Percentiles rank a stretch among this genome's conserved stretches.
phyloP scores from a whole-genome alignment of 1,139 yeast genomes.

The Petasospora rhodanensis region DNA sequence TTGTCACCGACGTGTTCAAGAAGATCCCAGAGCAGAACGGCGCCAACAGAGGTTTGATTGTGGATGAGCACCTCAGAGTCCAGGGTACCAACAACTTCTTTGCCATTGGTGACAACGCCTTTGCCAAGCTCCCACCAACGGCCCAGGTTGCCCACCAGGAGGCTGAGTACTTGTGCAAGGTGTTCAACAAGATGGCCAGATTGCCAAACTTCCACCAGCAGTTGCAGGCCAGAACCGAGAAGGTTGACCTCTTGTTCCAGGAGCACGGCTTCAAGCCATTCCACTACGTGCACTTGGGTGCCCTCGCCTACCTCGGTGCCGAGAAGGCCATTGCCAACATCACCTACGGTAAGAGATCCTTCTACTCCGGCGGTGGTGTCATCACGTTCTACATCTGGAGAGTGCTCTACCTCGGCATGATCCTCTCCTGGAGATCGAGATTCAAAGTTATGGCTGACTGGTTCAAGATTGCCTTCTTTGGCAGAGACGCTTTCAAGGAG shows the following conservation, averaged over 20 bases:
- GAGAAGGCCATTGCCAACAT: constrained; percentile 95
- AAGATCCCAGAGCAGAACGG: constrained; percentile 80
- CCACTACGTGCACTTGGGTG: constrained; percentile 66
- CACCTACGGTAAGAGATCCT: constrained; percentile 84
- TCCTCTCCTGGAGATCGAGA: constrained; percentile 84
- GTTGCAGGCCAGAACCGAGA: constrained; percentile 32
- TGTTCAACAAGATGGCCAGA: constrained; percentile 70
- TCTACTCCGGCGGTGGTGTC: constrained; percentile 84
- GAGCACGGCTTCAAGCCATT: constrained; percentile 52
- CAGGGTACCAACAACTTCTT: constrained; percentile 79
- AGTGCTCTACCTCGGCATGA: constrained; percentile 86
- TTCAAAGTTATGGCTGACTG: constrained; percentile 83
- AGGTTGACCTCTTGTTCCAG: constrained; percentile 38
- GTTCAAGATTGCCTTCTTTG: constrained; percentile 82
- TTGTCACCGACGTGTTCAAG: constrained; percentile 63
- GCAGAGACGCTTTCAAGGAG: constrained; percentile 66
- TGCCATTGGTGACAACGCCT: constrained; percentile 94
- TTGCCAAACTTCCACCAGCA: constrained; percentile 56
- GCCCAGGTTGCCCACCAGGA: constrained; percentile 98
- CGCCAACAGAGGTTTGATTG: constrained; percentile 85
- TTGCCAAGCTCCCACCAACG: constrained; percentile 85
- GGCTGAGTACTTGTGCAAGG: constrained; percentile 76
- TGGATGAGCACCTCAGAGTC: constrained; percentile 76
- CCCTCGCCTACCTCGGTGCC: constrained; percentile 80
- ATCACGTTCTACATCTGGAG: constrained; percentile 93